Evolutionary conservation across 768 basidiomycete species (phyloP), one percentile per base, ranked within the genome.

Genomic region (Hemileccinum impolitum): DNA sequence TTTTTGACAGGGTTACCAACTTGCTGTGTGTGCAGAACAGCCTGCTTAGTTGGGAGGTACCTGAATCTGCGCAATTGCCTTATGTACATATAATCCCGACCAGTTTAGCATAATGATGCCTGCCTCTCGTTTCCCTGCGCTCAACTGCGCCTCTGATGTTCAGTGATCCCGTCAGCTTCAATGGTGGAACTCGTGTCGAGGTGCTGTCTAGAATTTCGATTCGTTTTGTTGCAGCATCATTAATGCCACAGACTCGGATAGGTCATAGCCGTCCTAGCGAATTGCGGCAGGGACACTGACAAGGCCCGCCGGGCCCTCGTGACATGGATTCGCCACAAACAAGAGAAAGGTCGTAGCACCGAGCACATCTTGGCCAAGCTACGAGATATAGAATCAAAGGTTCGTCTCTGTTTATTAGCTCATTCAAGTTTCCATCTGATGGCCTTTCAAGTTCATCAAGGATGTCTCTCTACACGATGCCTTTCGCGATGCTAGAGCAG

Each of bases 401-500:
- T 23, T 26, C 25, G 56, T 59, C 39, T 25, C 21, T 28, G 8
- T 13, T 14, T 10, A 17, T 39, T 14, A 5, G 13, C 38, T 41
- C 17, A 18, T n/a, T 12, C n/a, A 31, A 12, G 17, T 38, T 15
- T 14, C 17, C 35, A 31, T 14, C 38, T 54, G 25, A 52, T 39
- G 3, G 11, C 42, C n/a, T 40, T 5, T 5, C 34, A 46, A 67
- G 68, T 67, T 68, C 49, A 64, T 69, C 52, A 59, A 45, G 43
- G 66, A 67, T 43, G 17, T n/a, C 5, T 54, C 55, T 35, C 39
- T 67, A 0, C 66, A 67, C 35, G 31, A 37, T 26, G 66, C 68
- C n/a, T 67, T 67, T 21, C 66, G 67, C 19, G 63, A 69, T 37
- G 66, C 66, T 13, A 65, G 66, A 50, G 66, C 66, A 25, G 44